These are phyloP conservation scores for Elaeis guineensis DNA, from an alignment of 176 grass and related monocot genomes.

Conservation along the genomic window DNA sequence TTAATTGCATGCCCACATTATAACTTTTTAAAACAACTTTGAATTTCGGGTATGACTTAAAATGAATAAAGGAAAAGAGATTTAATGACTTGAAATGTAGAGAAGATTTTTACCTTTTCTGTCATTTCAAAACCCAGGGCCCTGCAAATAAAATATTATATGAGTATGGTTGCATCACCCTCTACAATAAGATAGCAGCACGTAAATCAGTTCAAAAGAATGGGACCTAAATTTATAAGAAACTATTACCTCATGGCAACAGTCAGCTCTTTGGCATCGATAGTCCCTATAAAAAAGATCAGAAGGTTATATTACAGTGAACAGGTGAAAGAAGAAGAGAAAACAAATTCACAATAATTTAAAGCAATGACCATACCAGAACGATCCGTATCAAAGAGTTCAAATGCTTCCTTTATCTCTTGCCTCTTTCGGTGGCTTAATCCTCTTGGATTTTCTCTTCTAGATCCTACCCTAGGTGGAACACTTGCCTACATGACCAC, in stretches of 20 bases:
- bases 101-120: conserved; percentile 43
- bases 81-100: background rate
- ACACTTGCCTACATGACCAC: conserved; percentile 14
- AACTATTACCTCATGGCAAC: conserved; percentile 67
- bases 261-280: conserved; percentile 61
- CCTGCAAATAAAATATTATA: conserved; percentile 27
- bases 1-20: no score
- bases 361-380: conserved; percentile 37
- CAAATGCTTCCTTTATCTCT: conserved; percentile 76
- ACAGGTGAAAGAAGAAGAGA: conserved; percentile 1
- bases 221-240: background rate
- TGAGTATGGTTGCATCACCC: conserved; percentile 6
- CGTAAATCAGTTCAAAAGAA: background rate
- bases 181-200: conserved; percentile 8
- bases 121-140: conserved; percentile 83
- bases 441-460: conserved; percentile 49
- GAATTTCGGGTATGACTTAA: no score
- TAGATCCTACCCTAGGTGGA: conserved; percentile 21
- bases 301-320: background rate
- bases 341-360: background rate
- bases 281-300: conserved; percentile 34
- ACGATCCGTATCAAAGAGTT: conserved; percentile 71
- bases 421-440: conserved; percentile 49
- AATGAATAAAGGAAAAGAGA: background rate
- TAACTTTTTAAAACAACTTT: no score